phyloP scores from a whole-genome alignment of 805 yeast genomes.

The Myxozyma vanderwaltii region DNA sequence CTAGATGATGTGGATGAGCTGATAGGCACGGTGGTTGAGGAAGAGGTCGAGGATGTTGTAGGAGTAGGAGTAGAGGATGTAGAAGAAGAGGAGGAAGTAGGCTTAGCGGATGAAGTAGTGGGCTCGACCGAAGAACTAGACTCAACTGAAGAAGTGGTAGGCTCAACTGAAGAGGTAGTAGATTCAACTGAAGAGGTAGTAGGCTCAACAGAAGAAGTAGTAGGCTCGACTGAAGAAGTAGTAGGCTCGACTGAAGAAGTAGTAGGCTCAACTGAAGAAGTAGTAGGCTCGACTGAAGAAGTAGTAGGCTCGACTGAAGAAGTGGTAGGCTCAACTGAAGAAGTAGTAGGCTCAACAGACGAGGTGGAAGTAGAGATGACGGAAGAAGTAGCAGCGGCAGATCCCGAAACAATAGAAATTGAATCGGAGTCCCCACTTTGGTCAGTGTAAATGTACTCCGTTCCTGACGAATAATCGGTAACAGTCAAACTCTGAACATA shows the following conservation, averaged over 20 bases:
- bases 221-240: too few relatives aligned
- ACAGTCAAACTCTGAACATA: slow-evolving; percentile 59
- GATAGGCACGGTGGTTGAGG: slow-evolving; percentile 26
- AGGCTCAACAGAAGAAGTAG: too few relatives aligned
- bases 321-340: slow-evolving; percentile 5
- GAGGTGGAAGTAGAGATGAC: slow-evolving; percentile 32
- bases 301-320: slow-evolving; percentile 10
- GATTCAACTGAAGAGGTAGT: slow-evolving; percentile 29
- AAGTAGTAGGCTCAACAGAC: slow-evolving; percentile 14
- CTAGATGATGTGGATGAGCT: slow-evolving; percentile 11
- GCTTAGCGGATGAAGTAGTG: too few relatives aligned
- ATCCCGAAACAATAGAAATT: slow-evolving; percentile 42
- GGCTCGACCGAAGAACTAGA: slow-evolving; percentile 27
- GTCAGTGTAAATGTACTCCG: slow-evolving; percentile 48
- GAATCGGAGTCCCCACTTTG: slow-evolving; percentile 47
- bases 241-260: too few relatives aligned
- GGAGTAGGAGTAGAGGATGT: slow-evolving; percentile 2
- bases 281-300: slow-evolving; percentile 21
- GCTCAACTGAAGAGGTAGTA: background rate
- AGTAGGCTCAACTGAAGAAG: slow-evolving; percentile 5
- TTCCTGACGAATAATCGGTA: slow-evolving; percentile 57
- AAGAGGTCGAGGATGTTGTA: slow-evolving; percentile 17
- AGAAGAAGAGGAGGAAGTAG: background rate
- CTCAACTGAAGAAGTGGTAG: background rate
- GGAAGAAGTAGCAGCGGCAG: slow-evolving; percentile 28